Percentiles rank a stretch among this genome's conserved stretches.
Conservation (phyloP, 768 basidiomycete species). For the Tricholomella constricta region DNA sequence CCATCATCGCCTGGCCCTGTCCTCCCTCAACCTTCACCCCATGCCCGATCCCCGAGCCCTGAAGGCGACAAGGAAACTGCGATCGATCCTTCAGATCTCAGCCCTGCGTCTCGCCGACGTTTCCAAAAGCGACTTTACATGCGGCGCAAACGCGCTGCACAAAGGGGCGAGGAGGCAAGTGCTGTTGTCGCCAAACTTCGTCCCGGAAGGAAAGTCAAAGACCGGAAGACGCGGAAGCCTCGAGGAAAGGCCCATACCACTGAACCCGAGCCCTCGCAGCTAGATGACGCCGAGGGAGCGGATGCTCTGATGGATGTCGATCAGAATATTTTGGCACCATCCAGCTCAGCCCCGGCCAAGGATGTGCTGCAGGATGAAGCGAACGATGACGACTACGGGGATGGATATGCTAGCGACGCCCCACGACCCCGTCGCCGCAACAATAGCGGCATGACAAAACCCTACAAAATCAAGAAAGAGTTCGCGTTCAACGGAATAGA, state of each 20-base stretch:
- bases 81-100: constrained; percentile 31
- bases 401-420: constrained; percentile 1
- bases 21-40: constrained; percentile 4
- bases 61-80: constrained; percentile 3
- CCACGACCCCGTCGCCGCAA: constrained; percentile 1
- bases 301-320: constrained; percentile 13
- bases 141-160: constrained; percentile 66
- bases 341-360: background rate
- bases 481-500: constrained; percentile 50
- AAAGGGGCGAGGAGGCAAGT: constrained; percentile 36
- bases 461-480: constrained; percentile 43
- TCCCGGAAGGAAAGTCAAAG: constrained; percentile 35
- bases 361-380: background rate
- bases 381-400: background rate
- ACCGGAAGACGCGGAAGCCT: constrained; percentile 21
- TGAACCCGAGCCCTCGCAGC: constrained; percentile 6
- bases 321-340: background rate
- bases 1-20: constrained; percentile 1
- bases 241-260: constrained; percentile 11
- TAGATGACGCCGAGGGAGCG: background rate
- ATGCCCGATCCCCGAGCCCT: constrained; percentile 13
- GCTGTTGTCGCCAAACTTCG: constrained; percentile 33
- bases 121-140: constrained; percentile 67
- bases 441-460: constrained; percentile 43
- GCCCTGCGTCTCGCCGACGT: constrained; percentile 55